Evolutionary conservation across 148 eudicot genomes (phyloP).

Genomic region (Rhododendron ovatum): DNA sequence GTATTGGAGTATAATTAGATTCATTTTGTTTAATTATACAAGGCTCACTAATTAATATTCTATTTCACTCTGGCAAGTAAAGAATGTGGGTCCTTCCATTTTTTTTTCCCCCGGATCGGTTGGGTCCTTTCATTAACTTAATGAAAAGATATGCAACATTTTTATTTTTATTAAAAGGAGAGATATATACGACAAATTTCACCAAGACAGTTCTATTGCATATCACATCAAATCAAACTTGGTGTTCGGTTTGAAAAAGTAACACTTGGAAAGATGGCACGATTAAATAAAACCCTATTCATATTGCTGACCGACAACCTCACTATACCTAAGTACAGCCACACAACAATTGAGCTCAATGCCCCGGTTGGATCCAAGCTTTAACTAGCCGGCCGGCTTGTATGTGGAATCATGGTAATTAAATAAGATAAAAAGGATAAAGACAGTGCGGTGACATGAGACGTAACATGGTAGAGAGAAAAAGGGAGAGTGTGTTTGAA

Average conservation of each 20-base stretch:
- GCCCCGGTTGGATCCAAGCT: background rate
- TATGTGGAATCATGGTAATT: background rate
- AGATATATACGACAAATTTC: background rate
- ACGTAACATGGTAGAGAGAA: too few relatives aligned
- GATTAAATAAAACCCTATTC: too few relatives aligned
- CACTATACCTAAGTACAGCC: background rate
- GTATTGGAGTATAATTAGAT: background rate
- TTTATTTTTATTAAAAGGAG: background rate
- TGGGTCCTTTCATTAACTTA: background rate
- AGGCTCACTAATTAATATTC: background rate
- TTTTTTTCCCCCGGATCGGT: too few relatives aligned
- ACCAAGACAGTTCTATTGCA: background rate
- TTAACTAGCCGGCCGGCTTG: background rate
- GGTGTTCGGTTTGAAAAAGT: too few relatives aligned
- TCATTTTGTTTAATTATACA: background rate
- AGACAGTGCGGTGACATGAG: too few relatives aligned
- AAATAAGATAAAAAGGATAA: too few relatives aligned
- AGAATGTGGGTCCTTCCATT: background rate
- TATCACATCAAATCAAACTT: too few relatives aligned
- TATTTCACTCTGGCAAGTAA: background rate
- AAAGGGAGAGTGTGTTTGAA: too few relatives aligned
- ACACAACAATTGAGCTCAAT: background rate
- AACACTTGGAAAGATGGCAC: too few relatives aligned
- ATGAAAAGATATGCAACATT: background rate
- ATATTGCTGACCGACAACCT: background rate